phyloP scores from a whole-genome alignment of 1,139 yeast genomes.

The Scheffersomyces titani region DNA sequence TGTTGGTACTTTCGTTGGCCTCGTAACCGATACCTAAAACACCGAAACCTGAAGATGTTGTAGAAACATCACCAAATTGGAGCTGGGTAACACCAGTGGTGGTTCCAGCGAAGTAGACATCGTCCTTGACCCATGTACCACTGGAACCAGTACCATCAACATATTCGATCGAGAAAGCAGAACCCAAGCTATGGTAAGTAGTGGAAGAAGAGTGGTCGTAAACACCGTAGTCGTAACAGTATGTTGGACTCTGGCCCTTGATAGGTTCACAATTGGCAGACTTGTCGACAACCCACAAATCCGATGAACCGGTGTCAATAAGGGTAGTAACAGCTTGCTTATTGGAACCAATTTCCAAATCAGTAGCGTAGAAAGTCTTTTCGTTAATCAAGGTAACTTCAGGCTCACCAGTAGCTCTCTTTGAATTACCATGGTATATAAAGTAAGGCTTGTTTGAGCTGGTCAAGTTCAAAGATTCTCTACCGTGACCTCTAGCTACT shows the following conservation, averaged over 20 bases:
- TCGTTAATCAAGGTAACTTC: conserved; percentile 4
- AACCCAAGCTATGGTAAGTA: conserved; percentile 4
- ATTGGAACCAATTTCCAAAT: conserved; percentile 11
- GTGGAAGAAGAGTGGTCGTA: conserved; percentile 10
- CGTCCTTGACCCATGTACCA: conserved; percentile 19
- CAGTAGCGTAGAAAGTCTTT: conserved; percentile 6
- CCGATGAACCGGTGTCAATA: conserved; percentile 23
- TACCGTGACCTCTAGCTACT: conserved; percentile 3
- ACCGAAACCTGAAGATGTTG: conserved; percentile 11
- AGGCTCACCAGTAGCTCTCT: background rate
- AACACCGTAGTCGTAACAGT: conserved; percentile 8
- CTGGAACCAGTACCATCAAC: conserved; percentile 13
- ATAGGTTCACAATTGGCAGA: background rate
- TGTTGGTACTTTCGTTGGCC: conserved; percentile 9
- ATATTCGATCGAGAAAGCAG: conserved; percentile 12
- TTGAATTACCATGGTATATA: background rate
- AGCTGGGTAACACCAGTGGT: conserved; percentile 11
- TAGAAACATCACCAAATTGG: conserved; percentile 21
- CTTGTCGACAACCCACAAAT: conserved; percentile 16
- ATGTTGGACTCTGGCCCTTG: background rate
- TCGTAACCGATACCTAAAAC: conserved; percentile 24
- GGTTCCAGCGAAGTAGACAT: conserved; percentile 12
- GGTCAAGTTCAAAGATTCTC: background rate
- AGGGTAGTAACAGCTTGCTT: conserved; percentile 10
- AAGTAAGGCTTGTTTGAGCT: background rate